Conservation (phyloP, 1,284 basidiomycete species). For the Xerocomus amazonicus region DNA sequence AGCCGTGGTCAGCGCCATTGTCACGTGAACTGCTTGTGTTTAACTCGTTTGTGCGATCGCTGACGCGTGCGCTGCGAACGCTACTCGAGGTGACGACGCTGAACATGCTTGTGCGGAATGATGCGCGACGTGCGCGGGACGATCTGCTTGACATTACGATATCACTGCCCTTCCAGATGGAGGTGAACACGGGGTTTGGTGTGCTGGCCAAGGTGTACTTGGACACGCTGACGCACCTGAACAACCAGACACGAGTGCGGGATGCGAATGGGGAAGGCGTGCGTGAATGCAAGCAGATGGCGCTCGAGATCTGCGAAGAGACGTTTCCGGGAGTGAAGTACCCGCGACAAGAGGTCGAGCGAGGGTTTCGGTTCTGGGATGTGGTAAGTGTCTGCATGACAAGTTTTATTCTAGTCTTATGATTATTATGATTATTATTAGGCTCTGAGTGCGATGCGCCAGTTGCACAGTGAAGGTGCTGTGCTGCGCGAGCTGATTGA, state of each 20-base stretch:
- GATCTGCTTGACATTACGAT: constrained; percentile 92
- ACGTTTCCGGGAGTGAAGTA: constrained; percentile 90
- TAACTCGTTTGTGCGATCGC: constrained; percentile 92
- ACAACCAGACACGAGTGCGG: constrained; percentile 70
- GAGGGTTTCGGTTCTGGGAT: constrained; percentile 98
- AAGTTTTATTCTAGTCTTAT: no score
- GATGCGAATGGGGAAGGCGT: constrained; percentile 76
- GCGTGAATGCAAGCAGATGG: constrained; percentile 79
- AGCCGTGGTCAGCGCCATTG: constrained; percentile 91
- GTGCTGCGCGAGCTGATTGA: constrained; percentile 81
- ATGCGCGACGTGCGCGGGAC: constrained; percentile 82
- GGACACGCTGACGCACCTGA: constrained; percentile 87
- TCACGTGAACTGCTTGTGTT: constrained; percentile 96
- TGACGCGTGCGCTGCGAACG: constrained; percentile 86
- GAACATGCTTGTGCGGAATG: constrained; percentile 88
- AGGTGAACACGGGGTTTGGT: constrained; percentile 97
- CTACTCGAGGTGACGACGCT: constrained; percentile 88
- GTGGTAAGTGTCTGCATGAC: constrained; percentile 58
- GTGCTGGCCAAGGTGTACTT: constrained; percentile 96
- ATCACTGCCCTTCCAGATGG: constrained; percentile 89
- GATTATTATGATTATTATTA: constrained; percentile 34
- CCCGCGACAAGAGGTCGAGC: constrained; percentile 84
- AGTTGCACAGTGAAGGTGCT: constrained; percentile 78
- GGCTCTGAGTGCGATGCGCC: constrained; percentile 86
- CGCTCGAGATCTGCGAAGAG: constrained; percentile 89